Percentiles rank a stretch among this genome's conserved stretches.
Evolutionary conservation across 108 stramenopile species (phyloP).

Genomic region (Nitzschia sp.): DNA sequence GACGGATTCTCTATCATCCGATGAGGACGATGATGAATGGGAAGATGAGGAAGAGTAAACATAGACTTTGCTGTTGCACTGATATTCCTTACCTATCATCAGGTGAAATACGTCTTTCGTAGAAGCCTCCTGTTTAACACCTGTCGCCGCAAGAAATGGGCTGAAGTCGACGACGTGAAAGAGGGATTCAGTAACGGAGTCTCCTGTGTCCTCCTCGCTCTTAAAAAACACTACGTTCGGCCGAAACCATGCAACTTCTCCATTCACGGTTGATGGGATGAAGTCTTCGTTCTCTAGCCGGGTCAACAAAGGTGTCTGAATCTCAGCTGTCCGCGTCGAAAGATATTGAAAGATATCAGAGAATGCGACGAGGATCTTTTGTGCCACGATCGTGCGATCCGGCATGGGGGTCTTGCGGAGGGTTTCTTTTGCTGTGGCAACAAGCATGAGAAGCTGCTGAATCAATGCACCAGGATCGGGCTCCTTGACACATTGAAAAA

Average conservation of each 20-base stretch:
- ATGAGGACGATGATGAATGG: too few relatives aligned
- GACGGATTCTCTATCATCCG: conserved; percentile 46
- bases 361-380: conserved; percentile 29
- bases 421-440: conserved; percentile 33
- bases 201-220: conserved; percentile 16
- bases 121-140: conserved; percentile 53
- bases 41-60: too few relatives aligned
- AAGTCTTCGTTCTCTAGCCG: conserved; percentile 43
- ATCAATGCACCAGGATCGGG: conserved; percentile 48
- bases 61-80: too few relatives aligned
- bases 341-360: conserved; percentile 40
- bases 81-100: conserved; percentile 29
- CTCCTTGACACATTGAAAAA: conserved; percentile 53
- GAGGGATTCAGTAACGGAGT: conserved; percentile 37
- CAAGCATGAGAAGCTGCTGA: conserved; percentile 47
- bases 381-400: background rate
- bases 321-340: conserved; percentile 57
- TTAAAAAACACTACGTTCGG: conserved; percentile 65
- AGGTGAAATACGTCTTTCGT: conserved; percentile 47
- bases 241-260: conserved; percentile 43
- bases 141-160: conserved; percentile 44
- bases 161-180: conserved; percentile 55
- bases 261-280: conserved; percentile 54
- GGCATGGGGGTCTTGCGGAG: background rate
- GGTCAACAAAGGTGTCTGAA: conserved; percentile 29